phyloP scores from a whole-genome alignment of 345 rosid species.

The Lepidium africanum region DNA sequence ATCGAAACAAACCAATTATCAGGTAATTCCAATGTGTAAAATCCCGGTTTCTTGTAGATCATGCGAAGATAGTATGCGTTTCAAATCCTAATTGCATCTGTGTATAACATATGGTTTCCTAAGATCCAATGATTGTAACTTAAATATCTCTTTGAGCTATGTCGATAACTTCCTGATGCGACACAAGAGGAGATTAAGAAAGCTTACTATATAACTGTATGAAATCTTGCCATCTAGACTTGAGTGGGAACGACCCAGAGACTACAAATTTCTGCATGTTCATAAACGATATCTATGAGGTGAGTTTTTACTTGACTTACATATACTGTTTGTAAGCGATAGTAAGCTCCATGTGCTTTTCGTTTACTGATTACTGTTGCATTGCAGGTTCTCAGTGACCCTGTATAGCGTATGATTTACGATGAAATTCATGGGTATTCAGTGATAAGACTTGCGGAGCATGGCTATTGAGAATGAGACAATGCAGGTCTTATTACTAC shows the following conservation, averaged over 20 bases:
- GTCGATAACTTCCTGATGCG: conserved; percentile 69
- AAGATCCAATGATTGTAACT: neutral
- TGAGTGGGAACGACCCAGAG: conserved; percentile 75
- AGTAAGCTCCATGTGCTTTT: neutral
- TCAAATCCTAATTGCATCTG: neutral
- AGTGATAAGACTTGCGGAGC: conserved; percentile 69
- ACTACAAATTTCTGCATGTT: conserved; percentile 92
- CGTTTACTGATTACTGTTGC: conserved; percentile 1
- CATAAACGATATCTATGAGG: conserved; percentile 85
- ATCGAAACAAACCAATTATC: too few relatives aligned
- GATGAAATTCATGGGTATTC: conserved; percentile 98
- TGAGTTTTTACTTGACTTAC: conserved; percentile 27
- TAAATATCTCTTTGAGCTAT: neutral
- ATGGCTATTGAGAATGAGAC: conserved; percentile 57
- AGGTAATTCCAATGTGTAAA: neutral
- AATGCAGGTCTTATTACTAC: conserved; percentile 53
- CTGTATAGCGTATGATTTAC: conserved; percentile 87
- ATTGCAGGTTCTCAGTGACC: conserved; percentile 88
- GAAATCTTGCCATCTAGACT: conserved; percentile 94
- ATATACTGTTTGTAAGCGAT: neutral
- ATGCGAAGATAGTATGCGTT: too few relatives aligned
- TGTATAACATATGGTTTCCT: neutral
- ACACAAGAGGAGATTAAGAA: conserved; percentile 79
- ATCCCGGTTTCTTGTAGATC: too few relatives aligned
- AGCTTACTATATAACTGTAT: conserved; percentile 95